These are phyloP conservation scores for Talaromyces sp. DNA, from an alignment of 2,329 filamentous ascomycete genomes.

Conservation along the genomic window DNA sequence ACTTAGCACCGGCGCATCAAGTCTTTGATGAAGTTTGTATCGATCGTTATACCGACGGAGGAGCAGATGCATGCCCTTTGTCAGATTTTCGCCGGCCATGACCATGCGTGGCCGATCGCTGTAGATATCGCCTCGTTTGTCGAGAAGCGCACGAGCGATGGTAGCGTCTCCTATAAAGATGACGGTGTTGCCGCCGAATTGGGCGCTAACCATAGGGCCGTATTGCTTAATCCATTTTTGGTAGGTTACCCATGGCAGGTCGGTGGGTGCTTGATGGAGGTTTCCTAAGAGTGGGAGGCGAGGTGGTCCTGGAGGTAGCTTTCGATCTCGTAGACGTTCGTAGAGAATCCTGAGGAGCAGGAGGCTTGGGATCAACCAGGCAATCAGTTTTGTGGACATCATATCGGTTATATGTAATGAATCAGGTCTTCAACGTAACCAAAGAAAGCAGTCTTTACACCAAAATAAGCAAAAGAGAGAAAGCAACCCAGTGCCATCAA, in stretches of 20 bases:
- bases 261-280: constrained; percentile 24
- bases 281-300: constrained; percentile 29
- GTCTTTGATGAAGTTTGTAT: constrained; percentile 46
- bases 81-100: constrained; percentile 32
- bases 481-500: not conserved
- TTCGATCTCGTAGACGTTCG: constrained; percentile 3
- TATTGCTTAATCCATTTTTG: constrained; percentile 20
- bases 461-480: not conserved
- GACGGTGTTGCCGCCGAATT: constrained; percentile 26
- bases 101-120: constrained; percentile 37
- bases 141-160: constrained; percentile 39
- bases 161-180: constrained; percentile 10
- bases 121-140: constrained; percentile 40
- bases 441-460: not conserved
- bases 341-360: not conserved
- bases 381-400: not conserved
- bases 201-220: constrained; percentile 7
- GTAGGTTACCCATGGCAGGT: constrained; percentile 25
- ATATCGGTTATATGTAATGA: not conserved
- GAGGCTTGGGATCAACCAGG: not conserved
- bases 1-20: constrained; percentile 47
- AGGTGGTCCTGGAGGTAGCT: constrained; percentile 26
- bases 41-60: constrained; percentile 52
- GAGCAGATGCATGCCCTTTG: constrained; percentile 45
- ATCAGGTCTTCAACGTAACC: not conserved